Evolutionary conservation across 805 yeast genomes (phyloP).

Genomic region (Saturnispora serradocipensis): DNA sequence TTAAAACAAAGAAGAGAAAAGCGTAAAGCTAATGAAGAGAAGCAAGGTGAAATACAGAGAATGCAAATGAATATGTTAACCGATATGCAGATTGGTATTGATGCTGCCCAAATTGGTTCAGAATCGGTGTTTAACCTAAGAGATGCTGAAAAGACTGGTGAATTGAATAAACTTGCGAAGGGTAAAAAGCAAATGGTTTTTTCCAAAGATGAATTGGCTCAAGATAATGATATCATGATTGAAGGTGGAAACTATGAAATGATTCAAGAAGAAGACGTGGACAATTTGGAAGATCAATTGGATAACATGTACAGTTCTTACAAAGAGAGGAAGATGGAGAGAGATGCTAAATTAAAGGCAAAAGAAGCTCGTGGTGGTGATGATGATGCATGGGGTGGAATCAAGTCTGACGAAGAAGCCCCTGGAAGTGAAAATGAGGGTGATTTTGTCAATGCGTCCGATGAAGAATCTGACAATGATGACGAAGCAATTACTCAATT

Average conservation of each 20-base stretch:
- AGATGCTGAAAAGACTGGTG: constrained; percentile 83
- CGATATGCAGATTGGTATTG: constrained; percentile 87
- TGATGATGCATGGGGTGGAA: constrained; percentile 70
- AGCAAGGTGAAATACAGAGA: constrained; percentile 80
- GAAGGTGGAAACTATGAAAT: constrained; percentile 16
- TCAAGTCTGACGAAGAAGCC: constrained; percentile 38
- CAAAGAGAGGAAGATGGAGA: constrained; percentile 57
- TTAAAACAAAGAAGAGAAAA: constrained; percentile 69
- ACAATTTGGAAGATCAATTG: constrained; percentile 70
- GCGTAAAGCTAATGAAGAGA: constrained; percentile 69
- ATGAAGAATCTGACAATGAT: constrained; percentile 37
- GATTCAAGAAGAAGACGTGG: constrained; percentile 42
- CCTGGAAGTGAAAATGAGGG: constrained; percentile 22
- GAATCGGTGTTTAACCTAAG: constrained; percentile 76
- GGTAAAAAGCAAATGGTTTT: constrained; percentile 68
- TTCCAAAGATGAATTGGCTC: constrained; percentile 33
- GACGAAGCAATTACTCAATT: constrained; percentile 53
- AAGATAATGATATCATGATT: constrained; percentile 39
- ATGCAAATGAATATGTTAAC: constrained; percentile 96
- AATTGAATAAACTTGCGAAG: constrained; percentile 57
- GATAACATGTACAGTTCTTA: constrained; percentile 72
- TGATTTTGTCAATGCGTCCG: constrained; percentile 31
- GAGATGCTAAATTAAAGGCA: constrained; percentile 60
- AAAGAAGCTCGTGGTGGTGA: constrained; percentile 67
- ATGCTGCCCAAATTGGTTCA: constrained; percentile 74